Evolutionary conservation across 257 asterid species (phyloP), one percentile per base, ranked within the genome.

Genomic region (Prunella vulgaris): DNA sequence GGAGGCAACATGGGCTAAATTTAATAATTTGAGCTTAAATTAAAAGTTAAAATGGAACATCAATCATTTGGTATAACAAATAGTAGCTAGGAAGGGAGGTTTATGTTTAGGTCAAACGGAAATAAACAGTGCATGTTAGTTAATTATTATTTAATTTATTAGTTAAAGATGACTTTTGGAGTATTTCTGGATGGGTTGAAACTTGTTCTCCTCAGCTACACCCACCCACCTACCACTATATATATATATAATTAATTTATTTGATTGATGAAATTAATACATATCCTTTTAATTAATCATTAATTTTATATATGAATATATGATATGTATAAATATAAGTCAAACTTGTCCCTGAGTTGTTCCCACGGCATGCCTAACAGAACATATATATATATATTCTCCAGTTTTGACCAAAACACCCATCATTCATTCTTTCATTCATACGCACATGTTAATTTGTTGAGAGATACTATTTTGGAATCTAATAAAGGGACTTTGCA

Each of bases 341-440:
- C 76, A 51, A 71, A 62, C 64, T 33, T 61, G 33, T 30, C 59
- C 69, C 42, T 15, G 33, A 66, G 30, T 10, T 49, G 61, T 38
- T 53, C 64, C 35, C 42, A 49, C 49, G n/a, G n/a, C n/a, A n/a
- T 49, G 49, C 53, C 69, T n/a, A 48, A 33, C 51, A n/a, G n/a
- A n/a, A n/a, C n/a, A n/a, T n/a, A n/a, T n/a, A n/a, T n/a, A n/a
- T n/a, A n/a, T n/a, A 21, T 54, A 71, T 60, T 44, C 62, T 60
- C 53, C 38, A 46, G 4, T 60, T 53, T 68, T 54, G 40, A 52
- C 49, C 62, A 52, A 52, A 24, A 30, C 21, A n/a, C n/a, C n/a
- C n/a, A n/a, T n/a, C n/a, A n/a, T n/a, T n/a, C n/a, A n/a, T n/a
- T n/a, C n/a, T n/a, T 27, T 4, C 33, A 28, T 28, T 28, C 33